These are phyloP conservation scores for Excoecaria cochinchinensis DNA, from an alignment of 345 rosid genomes.

Conservation along the genomic window DNA sequence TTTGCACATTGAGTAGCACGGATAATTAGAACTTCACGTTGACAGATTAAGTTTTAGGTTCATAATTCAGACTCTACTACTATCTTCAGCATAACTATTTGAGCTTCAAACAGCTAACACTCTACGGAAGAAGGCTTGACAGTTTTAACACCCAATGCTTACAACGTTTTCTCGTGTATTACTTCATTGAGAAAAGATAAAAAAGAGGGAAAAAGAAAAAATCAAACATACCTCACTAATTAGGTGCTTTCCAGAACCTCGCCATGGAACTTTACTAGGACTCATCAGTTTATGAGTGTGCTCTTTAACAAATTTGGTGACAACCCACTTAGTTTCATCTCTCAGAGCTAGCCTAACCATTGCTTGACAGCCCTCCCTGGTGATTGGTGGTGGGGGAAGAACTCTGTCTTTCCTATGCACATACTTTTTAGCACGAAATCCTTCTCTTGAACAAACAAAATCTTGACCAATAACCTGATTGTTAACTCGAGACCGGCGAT, in stretches of 20 bases:
- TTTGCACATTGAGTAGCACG: too few relatives aligned
- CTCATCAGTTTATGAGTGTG: conserved; percentile 43
- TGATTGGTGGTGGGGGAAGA: conserved; percentile 54
- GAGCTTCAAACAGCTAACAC: too few relatives aligned
- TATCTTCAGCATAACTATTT: too few relatives aligned
- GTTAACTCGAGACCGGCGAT: conserved; percentile 48
- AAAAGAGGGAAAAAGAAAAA: neutral
- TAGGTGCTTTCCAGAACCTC: conserved; percentile 38
- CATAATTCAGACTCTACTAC: too few relatives aligned
- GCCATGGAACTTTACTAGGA: conserved; percentile 49
- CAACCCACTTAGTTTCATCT: conserved; percentile 45
- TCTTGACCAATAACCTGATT: conserved; percentile 53
- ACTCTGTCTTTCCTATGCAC: conserved; percentile 50
- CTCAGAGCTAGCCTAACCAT: conserved; percentile 47
- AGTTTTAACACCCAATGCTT: too few relatives aligned
- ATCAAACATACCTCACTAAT: conserved; percentile 35
- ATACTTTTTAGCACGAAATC: conserved; percentile 54
- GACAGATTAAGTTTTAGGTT: too few relatives aligned
- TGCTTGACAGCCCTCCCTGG: conserved; percentile 49
- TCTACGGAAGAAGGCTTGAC: too few relatives aligned
- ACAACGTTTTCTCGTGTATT: too few relatives aligned
- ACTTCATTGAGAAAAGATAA: neutral
- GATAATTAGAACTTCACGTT: too few relatives aligned
- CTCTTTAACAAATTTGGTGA: conserved; percentile 43
- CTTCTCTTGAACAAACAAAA: conserved; percentile 58